These are phyloP conservation scores for Crithidia fasciculata DNA, from an alignment of 208 protist genomes.

Conservation along the genomic window DNA sequence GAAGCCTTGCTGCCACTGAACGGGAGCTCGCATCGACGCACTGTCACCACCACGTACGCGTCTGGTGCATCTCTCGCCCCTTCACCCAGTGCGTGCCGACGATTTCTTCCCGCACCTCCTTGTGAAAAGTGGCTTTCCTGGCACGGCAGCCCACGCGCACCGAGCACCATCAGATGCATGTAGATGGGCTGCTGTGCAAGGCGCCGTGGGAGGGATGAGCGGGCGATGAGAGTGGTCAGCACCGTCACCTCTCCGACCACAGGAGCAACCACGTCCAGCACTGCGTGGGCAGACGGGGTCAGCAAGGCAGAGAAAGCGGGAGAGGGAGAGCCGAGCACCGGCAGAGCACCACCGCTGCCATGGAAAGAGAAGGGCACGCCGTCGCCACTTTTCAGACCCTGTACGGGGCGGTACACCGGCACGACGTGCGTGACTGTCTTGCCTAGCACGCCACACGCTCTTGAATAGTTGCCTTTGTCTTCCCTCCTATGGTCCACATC, in stretches of 20 bases:
- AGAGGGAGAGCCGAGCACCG: too few relatives aligned
- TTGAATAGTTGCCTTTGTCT: neutral
- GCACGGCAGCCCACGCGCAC: conserved; percentile 2
- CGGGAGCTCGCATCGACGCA: neutral
- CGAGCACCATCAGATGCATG: conserved; percentile 1
- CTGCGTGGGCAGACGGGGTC: neutral
- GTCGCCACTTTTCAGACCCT: neutral
- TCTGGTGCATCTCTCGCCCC: neutral
- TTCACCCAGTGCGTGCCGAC: too few relatives aligned
- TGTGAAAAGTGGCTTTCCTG: neutral
- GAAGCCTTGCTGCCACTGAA: neutral
- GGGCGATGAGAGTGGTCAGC: conserved; percentile 3
- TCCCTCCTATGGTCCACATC: neutral
- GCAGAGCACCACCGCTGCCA: neutral
- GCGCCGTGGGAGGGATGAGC: neutral
- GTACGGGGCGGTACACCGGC: neutral
- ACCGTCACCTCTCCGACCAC: conserved; percentile 11
- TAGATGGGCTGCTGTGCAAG: neutral
- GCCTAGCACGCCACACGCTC: neutral
- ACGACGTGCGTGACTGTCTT: conserved; percentile 9
- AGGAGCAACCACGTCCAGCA: neutral
- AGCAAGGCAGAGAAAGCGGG: neutral
- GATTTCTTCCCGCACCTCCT: neutral
- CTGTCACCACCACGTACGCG: neutral
- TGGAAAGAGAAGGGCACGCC: neutral